A percentile compares a stretch with the other conserved stretches of the same genome.
Conservation (phyloP, 352 stramenopile species). For the Phytophthora sansomeana region DNA sequence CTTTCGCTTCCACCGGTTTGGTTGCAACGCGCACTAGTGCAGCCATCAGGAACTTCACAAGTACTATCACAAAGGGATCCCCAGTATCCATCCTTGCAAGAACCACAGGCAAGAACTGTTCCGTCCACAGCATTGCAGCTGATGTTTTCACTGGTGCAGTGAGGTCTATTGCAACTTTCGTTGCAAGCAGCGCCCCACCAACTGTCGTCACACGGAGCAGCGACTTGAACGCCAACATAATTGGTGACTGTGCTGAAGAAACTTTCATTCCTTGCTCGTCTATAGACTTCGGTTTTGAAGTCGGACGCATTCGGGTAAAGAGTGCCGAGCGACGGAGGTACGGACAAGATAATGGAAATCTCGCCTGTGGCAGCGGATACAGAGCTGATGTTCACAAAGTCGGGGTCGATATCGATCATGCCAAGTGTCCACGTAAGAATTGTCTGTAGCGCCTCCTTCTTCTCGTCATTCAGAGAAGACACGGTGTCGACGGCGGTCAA, state of each 20-base stretch:
- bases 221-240: constrained; percentile 22
- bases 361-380: constrained; percentile 20
- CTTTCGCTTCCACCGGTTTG: constrained; percentile 12
- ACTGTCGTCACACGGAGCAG: constrained; percentile 11
- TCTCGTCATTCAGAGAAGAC: constrained; percentile 16
- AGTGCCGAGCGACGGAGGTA: constrained; percentile 31
- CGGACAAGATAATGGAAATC: constrained; percentile 26
- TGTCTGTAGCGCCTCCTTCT: constrained; percentile 18
- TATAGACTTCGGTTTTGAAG: constrained; percentile 28
- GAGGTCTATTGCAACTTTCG: constrained; percentile 11
- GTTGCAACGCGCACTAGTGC: constrained; percentile 23
- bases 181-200: constrained; percentile 28
- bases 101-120: constrained; percentile 17
- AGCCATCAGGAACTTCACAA: constrained; percentile 25
- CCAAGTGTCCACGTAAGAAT: constrained; percentile 30
- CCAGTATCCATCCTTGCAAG: constrained; percentile 30
- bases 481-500: constrained; percentile 12
- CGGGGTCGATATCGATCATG: constrained; percentile 34
- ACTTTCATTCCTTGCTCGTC: constrained; percentile 24
- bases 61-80: constrained; percentile 12
- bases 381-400: constrained; percentile 35
- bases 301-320: constrained; percentile 31
- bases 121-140: constrained; percentile 36
- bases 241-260: constrained; percentile 20
- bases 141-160: constrained; percentile 17